A percentile compares a stretch with the other conserved stretches of the same genome.
Conservation (phyloP, 2,329 filamentous ascomycete species). For the Achaetomium macrosporum region DNA sequence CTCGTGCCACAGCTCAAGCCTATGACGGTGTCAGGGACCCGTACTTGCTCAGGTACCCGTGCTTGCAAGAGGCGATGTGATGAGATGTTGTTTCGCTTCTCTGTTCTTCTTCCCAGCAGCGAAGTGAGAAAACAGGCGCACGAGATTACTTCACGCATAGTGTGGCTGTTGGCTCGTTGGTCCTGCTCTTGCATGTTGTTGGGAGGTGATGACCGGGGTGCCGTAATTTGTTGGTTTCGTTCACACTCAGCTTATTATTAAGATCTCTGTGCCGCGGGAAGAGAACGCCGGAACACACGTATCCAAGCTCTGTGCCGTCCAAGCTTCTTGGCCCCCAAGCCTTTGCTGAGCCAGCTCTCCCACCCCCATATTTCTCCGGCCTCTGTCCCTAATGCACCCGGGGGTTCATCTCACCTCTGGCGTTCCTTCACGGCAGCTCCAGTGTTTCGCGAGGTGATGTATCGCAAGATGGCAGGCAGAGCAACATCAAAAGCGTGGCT, state of each 20-base stretch:
- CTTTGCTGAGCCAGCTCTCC: not conserved
- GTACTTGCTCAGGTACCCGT: too few species aligned
- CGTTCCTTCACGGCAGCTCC: not conserved
- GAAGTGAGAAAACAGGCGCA: not conserved
- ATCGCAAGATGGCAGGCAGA: not conserved
- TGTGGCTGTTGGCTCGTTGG: not conserved
- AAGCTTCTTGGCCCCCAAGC: not conserved
- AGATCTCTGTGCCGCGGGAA: slow-evolving; percentile 1
- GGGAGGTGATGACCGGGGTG: not conserved
- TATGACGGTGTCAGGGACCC: too few species aligned
- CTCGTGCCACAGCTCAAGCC: too few species aligned
- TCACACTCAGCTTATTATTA: too few species aligned
- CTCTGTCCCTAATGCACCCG: not conserved
- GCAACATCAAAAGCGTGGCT: not conserved
- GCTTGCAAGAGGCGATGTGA: too few species aligned
- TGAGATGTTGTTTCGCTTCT: too few species aligned
- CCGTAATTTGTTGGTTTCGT: not conserved
- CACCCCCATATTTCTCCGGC: slow-evolving; percentile 1
- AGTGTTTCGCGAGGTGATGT: not conserved
- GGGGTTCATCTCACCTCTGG: not conserved
- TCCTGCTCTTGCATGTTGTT: not conserved
- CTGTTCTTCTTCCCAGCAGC: too few species aligned
- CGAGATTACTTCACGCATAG: not conserved
- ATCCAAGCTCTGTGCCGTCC: slow-evolving; percentile 2
- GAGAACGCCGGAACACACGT: not conserved